Conservation (phyloP, 2,329 filamentous ascomycete species). For the Aspergillus alliaceus region DNA sequence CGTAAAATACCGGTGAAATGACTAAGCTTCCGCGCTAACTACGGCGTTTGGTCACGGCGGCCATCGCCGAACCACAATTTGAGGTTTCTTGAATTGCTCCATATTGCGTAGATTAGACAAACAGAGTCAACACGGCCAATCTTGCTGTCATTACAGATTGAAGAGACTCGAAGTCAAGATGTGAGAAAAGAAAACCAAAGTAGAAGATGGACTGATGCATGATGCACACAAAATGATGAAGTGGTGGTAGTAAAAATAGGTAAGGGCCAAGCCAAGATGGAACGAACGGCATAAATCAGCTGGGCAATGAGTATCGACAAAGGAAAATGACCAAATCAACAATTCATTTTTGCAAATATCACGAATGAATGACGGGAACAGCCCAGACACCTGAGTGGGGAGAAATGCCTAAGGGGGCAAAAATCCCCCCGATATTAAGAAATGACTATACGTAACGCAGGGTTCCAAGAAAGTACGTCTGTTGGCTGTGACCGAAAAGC, state of each 20-base stretch:
- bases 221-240: constrained; percentile 12
- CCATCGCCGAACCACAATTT: background rate
- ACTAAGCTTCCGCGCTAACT: too few species aligned
- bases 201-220: background rate
- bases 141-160: constrained; percentile 20
- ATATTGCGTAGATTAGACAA: constrained; percentile 9
- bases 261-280: constrained; percentile 13
- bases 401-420: constrained; percentile 7
- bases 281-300: constrained; percentile 18
- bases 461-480: background rate
- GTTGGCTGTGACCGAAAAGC: background rate
- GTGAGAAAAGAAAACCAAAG: constrained; percentile 7
- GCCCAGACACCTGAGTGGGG: constrained; percentile 13
- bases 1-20: too few species aligned
- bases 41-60: too few species aligned
- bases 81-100: constrained; percentile 5
- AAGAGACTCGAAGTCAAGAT: background rate
- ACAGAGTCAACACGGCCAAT: constrained; percentile 12
- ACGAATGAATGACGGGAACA: constrained; percentile 17
- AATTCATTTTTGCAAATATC: constrained; percentile 16
- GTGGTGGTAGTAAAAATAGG: constrained; percentile 3
- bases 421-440: constrained; percentile 12
- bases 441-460: constrained; percentile 5
- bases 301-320: constrained; percentile 20
- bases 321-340: constrained; percentile 18